Evolutionary conservation across 2,329 filamentous ascomycete species (phyloP), one percentile per base, ranked within the genome.

Genomic region (Verticillium klebahnii): DNA sequence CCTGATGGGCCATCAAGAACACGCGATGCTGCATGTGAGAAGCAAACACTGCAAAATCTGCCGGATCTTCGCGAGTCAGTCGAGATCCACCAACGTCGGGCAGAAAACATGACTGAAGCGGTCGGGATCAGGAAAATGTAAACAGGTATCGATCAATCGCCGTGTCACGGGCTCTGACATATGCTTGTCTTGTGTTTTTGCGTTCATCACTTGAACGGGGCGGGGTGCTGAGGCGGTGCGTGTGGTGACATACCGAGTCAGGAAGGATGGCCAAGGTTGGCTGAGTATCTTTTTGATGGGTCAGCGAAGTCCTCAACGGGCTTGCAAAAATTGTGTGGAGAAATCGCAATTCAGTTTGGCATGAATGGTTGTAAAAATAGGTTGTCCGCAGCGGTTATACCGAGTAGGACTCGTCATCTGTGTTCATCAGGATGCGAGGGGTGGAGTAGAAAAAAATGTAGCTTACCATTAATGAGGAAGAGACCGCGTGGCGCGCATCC

Each of bases 331-430:
- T 6, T 6, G 6, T 15, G 17, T 50, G 57, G 14, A 45, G 61
- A 37, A 52, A 36, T 19, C 34, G 63, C 65, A 60, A 56, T 66
- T 82, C 80, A 82, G 80, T 62, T 23, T 79, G 71, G 83, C 83
- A 86, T 86, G 83, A 86, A 86, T 86, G 83, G 74, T 74, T 74
- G 81, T 81, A 59, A 79, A 79, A 77, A 76, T 52, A 77, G 72
- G 75, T 77, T 85, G 79, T 86, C 83, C 80, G 78, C 83, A 86
- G 83, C 80, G 83, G 82, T 62, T 74, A 81, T 83, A 77, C 81
- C 82, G 19, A 78, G 84, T 86, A 82, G 85, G 83, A 85, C 83
- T 86, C 83, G 83, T 86, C 83, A 86, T 86, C 83, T 85, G 80
- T 75, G 74, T 67, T 77, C 77, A 77, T 82, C 79, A 81, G 64